Conservation (phyloP, 1,284 basidiomycete species). For the Rhodotorula sp. region DNA sequence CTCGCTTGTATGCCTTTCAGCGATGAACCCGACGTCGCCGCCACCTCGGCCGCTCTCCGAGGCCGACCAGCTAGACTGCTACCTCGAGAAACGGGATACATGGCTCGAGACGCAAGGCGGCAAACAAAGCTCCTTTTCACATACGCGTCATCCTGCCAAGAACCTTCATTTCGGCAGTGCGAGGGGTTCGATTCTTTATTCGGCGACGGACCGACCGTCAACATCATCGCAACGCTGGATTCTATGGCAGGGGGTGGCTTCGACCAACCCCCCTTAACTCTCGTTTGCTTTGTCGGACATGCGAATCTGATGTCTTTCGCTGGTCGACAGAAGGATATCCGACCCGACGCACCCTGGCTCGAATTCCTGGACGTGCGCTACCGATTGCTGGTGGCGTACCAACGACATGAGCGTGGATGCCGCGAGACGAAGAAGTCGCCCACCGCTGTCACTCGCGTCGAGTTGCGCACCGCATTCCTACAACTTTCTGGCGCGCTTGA, state of each 20-base stretch:
- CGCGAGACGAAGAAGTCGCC: neutral
- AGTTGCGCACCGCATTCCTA: neutral
- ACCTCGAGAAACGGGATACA: neutral
- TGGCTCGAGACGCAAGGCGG: neutral
- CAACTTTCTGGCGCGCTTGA: constrained; percentile 7
- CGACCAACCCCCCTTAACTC: neutral
- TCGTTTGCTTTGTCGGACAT: neutral
- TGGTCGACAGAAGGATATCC: neutral
- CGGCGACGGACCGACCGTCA: neutral
- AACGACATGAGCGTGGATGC: neutral
- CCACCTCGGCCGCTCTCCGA: neutral
- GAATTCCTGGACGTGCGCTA: constrained; percentile 7
- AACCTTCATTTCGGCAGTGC: neutral
- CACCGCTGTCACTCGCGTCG: neutral
- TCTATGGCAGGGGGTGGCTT: neutral
- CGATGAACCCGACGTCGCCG: too few relatives aligned
- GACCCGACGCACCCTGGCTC: constrained; percentile 8
- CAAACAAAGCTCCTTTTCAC: neutral
- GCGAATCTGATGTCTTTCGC: neutral
- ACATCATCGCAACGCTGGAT: neutral
- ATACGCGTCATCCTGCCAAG: neutral
- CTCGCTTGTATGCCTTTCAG: neutral
- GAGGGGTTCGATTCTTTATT: neutral
- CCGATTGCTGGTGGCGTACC: constrained; percentile 1
- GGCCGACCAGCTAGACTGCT: neutral